Evolutionary conservation across 495 filamentous ascomycete genomes (phyloP).

Genomic region (Pseudevernia furfuracea): DNA sequence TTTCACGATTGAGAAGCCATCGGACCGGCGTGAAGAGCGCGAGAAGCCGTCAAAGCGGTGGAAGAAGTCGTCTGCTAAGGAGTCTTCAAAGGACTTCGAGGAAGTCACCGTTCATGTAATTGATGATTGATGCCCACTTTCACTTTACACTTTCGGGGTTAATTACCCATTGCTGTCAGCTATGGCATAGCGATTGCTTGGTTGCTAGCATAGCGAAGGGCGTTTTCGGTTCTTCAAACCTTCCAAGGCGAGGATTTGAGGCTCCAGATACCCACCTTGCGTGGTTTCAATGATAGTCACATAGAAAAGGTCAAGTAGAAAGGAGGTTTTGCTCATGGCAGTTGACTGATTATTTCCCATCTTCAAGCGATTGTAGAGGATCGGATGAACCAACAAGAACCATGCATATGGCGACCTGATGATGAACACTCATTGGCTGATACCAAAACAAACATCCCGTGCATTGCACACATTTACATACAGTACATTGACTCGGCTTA

Average conservation of each 20-base stretch:
- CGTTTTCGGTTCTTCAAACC: not conserved
- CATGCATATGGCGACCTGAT: not conserved
- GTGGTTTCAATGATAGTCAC: not conserved
- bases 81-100: not conserved
- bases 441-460: not conserved
- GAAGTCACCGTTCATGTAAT: not conserved
- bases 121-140: conserved; percentile 9
- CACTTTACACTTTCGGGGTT: not conserved
- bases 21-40: not conserved
- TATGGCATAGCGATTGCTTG: conserved; percentile 4
- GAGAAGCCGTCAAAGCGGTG: not conserved
- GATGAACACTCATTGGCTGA: not conserved
- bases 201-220: conserved; percentile 1
- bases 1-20: not conserved
- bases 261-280: not conserved
- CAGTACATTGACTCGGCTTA: not conserved
- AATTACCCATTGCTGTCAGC: not conserved
- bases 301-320: no score
- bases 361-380: not conserved
- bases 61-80: not conserved
- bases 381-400: not conserved
- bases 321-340: not conserved
- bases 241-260: not conserved
- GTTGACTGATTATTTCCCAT: not conserved
- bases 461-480: not conserved